These are phyloP conservation scores for Rhodomyrtus psidioides DNA, from an alignment of 441 rosid species.

Conservation along the genomic window DNA sequence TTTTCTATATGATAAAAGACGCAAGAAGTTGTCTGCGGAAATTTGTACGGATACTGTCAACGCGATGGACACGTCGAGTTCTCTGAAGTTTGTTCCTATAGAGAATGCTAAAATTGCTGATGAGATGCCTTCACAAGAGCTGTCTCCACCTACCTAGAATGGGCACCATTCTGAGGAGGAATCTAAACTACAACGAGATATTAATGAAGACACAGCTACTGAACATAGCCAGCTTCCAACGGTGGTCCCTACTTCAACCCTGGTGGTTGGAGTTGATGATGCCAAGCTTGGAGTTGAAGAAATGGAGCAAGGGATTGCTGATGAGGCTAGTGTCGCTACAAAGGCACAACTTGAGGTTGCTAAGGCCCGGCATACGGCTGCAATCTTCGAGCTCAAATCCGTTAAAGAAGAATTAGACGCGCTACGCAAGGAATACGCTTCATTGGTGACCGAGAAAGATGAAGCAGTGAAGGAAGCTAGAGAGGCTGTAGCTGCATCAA, in stretches of 20 bases:
- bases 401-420: conserved; percentile 60
- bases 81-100: conserved; percentile 32
- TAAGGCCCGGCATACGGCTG: conserved; percentile 61
- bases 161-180: conserved; percentile 3
- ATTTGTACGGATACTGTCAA: no score
- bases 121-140: conserved; percentile 25
- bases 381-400: conserved; percentile 51
- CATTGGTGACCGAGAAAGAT: conserved; percentile 48
- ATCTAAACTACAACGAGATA: neutral
- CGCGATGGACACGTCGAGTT: no score
- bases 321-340: conserved; percentile 85
- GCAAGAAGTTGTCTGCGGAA: no score
- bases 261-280: neutral
- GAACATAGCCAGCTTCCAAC: neutral
- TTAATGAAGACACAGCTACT: conserved; percentile 15
- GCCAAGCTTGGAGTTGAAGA: conserved; percentile 75
- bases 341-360: conserved; percentile 94
- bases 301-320: conserved; percentile 86
- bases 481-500: conserved; percentile 59
- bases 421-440: conserved; percentile 45
- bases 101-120: conserved; percentile 40
- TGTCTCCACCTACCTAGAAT: conserved; percentile 10
- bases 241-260: neutral
- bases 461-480: conserved; percentile 58
- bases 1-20: no score